A percentile compares a stretch with the other conserved stretches of the same genome.
These are phyloP conservation scores for Coprinopsis cinerea DNA, from an alignment of 768 basidiomycete species.

Conservation along the genomic window DNA sequence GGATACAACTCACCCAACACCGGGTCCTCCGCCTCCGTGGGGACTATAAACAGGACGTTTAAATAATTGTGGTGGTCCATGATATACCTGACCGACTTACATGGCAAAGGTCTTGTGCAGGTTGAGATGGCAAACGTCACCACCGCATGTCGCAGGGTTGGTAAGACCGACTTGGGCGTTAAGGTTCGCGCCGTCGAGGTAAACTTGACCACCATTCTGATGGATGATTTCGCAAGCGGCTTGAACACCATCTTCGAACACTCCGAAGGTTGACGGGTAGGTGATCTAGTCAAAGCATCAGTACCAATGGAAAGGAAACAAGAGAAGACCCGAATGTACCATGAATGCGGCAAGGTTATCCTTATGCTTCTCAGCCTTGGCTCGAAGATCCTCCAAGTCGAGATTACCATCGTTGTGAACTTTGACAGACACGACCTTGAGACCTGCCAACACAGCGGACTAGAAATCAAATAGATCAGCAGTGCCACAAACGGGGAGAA, in stretches of 20 bases:
- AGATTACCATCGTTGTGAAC: constrained; percentile 82
- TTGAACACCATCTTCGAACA: constrained; percentile 89
- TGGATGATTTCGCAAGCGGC: constrained; percentile 94
- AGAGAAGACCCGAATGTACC: constrained; percentile 38
- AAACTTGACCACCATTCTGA: constrained; percentile 93
- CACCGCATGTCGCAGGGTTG: constrained; percentile 90
- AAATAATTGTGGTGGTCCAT: background rate
- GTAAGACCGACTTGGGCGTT: constrained; percentile 93
- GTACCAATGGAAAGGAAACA: constrained; percentile 1
- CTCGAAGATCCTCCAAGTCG: constrained; percentile 78
- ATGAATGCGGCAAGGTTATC: constrained; percentile 93
- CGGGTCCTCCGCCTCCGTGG: constrained; percentile 96
- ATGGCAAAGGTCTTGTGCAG: constrained; percentile 98
- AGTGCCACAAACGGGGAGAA: too few species aligned
- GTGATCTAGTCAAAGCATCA: constrained; percentile 68
- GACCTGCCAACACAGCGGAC: constrained; percentile 95
- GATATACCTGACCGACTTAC: constrained; percentile 33
- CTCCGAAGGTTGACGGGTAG: constrained; percentile 96
- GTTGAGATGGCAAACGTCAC: constrained; percentile 97
- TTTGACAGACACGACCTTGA: constrained; percentile 96
- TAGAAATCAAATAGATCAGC: too few species aligned
- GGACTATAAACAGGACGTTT: constrained; percentile 45
- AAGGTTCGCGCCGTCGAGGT: constrained; percentile 93
- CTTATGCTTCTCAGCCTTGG: constrained; percentile 87
- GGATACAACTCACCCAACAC: constrained; percentile 63